Conservation (phyloP, 805 yeast species). For the Lipomyces japonicus region DNA sequence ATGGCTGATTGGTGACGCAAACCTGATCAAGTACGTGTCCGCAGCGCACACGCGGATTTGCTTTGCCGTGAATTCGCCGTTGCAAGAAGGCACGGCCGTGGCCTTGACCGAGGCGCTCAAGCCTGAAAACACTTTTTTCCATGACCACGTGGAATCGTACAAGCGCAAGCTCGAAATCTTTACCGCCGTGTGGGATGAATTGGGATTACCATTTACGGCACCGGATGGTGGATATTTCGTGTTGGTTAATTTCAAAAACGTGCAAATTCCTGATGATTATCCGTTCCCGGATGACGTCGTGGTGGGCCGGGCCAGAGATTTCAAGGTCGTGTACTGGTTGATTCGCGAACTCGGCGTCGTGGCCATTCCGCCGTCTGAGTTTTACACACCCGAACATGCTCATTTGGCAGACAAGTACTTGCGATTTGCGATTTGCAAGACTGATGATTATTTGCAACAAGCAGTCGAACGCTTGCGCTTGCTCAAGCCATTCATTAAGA, state of each 20-base stretch:
- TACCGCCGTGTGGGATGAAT: constrained; percentile 74
- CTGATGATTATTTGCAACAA: constrained; percentile 69
- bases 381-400: constrained; percentile 67
- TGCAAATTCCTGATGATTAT: constrained; percentile 72
- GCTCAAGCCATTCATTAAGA: constrained; percentile 57
- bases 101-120: constrained; percentile 58
- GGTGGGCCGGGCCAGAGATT: constrained; percentile 69
- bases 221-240: constrained; percentile 95
- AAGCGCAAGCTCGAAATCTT: constrained; percentile 68
- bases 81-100: constrained; percentile 86
- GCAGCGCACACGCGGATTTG: constrained; percentile 93
- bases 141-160: constrained; percentile 63
- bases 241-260: constrained; percentile 78
- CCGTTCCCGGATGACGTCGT: constrained; percentile 66
- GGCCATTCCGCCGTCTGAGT: constrained; percentile 97
- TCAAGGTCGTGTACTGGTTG: constrained; percentile 86
- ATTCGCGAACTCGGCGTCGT: constrained; percentile 91
- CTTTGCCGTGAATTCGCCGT: constrained; percentile 84
- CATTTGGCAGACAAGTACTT: constrained; percentile 76
- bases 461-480: constrained; percentile 74
- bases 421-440: constrained; percentile 96
- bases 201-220: constrained; percentile 80
- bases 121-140: constrained; percentile 60
- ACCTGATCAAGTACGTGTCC: constrained; percentile 71
- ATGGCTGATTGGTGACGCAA: constrained; percentile 87